Evolutionary conservation across 148 eudicot species (phyloP).

Genomic region (Persicaria maculosa): DNA sequence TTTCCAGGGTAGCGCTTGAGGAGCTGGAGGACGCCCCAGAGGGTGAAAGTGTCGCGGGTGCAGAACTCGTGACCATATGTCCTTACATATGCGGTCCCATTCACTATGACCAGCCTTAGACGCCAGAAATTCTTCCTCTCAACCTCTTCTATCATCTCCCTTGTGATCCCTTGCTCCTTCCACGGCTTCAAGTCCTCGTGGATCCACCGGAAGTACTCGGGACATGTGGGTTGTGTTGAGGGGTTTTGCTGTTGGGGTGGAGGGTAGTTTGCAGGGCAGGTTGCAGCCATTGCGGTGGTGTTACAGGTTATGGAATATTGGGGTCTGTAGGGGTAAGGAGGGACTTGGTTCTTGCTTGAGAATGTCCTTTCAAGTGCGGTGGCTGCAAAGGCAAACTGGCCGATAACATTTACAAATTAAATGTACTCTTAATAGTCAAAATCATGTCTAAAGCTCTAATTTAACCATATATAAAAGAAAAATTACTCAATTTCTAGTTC

Average conservation of each 20-base stretch:
- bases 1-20: slow-evolving; percentile 28
- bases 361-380: slow-evolving; percentile 15
- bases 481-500: neutral
- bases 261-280: slow-evolving; percentile 39
- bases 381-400: slow-evolving; percentile 18
- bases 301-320: slow-evolving; percentile 26
- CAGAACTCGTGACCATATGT: slow-evolving; percentile 21
- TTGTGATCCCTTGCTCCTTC: slow-evolving; percentile 36
- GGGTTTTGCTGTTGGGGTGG: neutral
- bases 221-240: slow-evolving; percentile 29
- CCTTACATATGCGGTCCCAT: slow-evolving; percentile 32
- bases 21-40: slow-evolving; percentile 37
- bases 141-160: slow-evolving; percentile 38
- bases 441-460: neutral
- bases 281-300: slow-evolving; percentile 19
- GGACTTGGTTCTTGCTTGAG: slow-evolving; percentile 12
- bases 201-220: slow-evolving; percentile 57
- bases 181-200: slow-evolving; percentile 57
- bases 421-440: neutral
- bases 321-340: slow-evolving; percentile 21
- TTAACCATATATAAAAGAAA: neutral
- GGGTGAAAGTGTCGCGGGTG: slow-evolving; percentile 24
- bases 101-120: slow-evolving; percentile 41
- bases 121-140: slow-evolving; percentile 21
- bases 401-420: neutral